Percentiles rank a stretch among this genome's conserved stretches.
Conservation (phyloP, 2,329 filamentous ascomycete genomes). For the Aspergillus awamori region DNA sequence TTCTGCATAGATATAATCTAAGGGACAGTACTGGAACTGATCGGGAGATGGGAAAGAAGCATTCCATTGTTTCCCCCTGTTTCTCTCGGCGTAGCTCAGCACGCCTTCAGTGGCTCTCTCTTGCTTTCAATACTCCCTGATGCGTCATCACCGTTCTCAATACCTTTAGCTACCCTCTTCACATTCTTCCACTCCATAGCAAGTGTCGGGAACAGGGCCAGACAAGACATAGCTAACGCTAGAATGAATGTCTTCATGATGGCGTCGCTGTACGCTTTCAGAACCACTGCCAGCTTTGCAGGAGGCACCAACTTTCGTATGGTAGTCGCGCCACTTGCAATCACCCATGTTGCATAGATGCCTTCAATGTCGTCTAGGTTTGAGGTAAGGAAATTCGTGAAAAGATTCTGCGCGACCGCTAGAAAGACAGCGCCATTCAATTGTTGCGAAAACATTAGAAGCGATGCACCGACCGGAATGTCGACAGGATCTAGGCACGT, state of each 20-base stretch:
- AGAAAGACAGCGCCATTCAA: slow-evolving; percentile 43
- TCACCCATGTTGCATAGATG: neutral
- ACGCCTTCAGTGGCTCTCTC: too few relatives aligned
- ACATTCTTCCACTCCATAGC: neutral
- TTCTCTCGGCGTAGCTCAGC: too few relatives aligned
- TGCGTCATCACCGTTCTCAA: too few relatives aligned
- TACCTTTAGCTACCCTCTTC: neutral
- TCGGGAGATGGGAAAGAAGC: too few relatives aligned
- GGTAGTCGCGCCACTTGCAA: neutral
- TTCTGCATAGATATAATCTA: too few relatives aligned
- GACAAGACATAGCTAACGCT: neutral
- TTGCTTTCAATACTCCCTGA: too few relatives aligned
- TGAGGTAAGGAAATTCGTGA: slow-evolving; percentile 10
- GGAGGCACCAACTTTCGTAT: neutral
- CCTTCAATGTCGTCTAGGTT: neutral
- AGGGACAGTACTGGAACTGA: too few relatives aligned
- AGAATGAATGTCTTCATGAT: neutral
- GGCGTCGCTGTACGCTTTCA: neutral
- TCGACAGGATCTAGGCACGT: slow-evolving; percentile 35
- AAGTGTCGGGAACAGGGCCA: neutral
- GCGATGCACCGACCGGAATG: slow-evolving; percentile 37
- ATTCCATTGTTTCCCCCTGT: too few relatives aligned
- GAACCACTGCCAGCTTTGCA: neutral
- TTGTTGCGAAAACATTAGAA: slow-evolving; percentile 41
- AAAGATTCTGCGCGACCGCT: slow-evolving; percentile 20